Conservation (phyloP, 2,329 filamentous ascomycete genomes). For the Ascochyta viciae-villosae region DNA sequence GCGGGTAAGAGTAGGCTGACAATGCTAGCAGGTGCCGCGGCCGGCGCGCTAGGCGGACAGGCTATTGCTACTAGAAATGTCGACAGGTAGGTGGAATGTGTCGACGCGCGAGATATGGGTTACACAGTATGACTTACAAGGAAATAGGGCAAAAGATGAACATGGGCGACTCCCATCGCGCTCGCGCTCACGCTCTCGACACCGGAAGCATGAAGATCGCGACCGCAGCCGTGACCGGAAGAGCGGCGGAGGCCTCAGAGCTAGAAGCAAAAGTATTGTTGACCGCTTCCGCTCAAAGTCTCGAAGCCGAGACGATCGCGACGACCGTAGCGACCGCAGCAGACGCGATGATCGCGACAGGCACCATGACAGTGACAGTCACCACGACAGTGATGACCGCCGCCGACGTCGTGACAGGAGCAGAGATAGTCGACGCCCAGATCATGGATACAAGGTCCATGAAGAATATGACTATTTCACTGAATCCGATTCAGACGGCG, state of each 20-base stretch:
- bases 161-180: slow-evolving; percentile 25
- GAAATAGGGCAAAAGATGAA: slow-evolving; percentile 26
- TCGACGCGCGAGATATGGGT: not conserved
- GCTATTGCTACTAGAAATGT: slow-evolving; percentile 25
- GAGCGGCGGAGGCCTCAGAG: slow-evolving; percentile 27
- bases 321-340: slow-evolving; percentile 19
- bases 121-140: not conserved
- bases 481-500: slow-evolving; percentile 9
- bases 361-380: slow-evolving; percentile 10
- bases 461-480: slow-evolving; percentile 19
- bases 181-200: slow-evolving; percentile 26
- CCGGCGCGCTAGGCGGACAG: slow-evolving; percentile 43
- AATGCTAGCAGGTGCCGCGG: slow-evolving; percentile 47
- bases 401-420: slow-evolving; percentile 12
- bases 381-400: slow-evolving; percentile 12
- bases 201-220: slow-evolving; percentile 18
- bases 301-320: slow-evolving; percentile 19
- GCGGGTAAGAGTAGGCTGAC: slow-evolving; percentile 46
- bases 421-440: slow-evolving; percentile 13
- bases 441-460: slow-evolving; percentile 14
- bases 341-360: slow-evolving; percentile 19
- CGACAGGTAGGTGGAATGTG: slow-evolving; percentile 3
- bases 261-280: slow-evolving; percentile 36
- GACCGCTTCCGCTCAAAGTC: slow-evolving; percentile 36
- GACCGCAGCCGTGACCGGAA: slow-evolving; percentile 16